Evolutionary conservation across 2,329 filamentous ascomycete genomes (phyloP).

Genomic region (Epicoccum nigrum): DNA sequence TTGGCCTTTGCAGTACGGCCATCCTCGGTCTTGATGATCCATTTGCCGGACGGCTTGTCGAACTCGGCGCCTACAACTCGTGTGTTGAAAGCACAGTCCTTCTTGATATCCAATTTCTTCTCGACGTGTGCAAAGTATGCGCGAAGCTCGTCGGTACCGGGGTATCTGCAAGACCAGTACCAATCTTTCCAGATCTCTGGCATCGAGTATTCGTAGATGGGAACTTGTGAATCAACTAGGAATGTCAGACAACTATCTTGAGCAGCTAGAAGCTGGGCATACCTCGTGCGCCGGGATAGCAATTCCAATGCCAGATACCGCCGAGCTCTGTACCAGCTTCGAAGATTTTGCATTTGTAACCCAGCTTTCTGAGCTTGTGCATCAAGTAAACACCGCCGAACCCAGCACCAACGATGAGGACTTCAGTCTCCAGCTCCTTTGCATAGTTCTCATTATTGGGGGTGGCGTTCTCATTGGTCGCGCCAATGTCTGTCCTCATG

Average conservation of each 20-base stretch:
- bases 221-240: conserved; percentile 53
- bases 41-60: conserved; percentile 55
- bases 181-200: conserved; percentile 60
- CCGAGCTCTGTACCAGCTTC: conserved; percentile 51
- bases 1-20: conserved; percentile 58
- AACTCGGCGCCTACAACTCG: conserved; percentile 61
- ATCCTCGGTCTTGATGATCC: conserved; percentile 59
- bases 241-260: not conserved
- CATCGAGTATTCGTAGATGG: conserved; percentile 56
- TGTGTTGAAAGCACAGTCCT: conserved; percentile 63
- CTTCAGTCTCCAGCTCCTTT: conserved; percentile 45
- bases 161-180: conserved; percentile 63
- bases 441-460: conserved; percentile 40
- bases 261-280: not conserved
- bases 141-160: conserved; percentile 59
- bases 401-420: conserved; percentile 50
- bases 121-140: conserved; percentile 67
- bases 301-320: conserved; percentile 55
- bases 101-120: conserved; percentile 60
- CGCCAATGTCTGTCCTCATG: conserved; percentile 42
- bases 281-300: conserved; percentile 52
- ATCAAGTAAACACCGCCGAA: conserved; percentile 52
- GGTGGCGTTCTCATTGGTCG: conserved; percentile 26
- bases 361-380: conserved; percentile 50
- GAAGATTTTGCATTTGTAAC: conserved; percentile 50